Base-by-base conservation (phyloP, 129 eudicot species). In the Flaveria ramosissima region DNA sequence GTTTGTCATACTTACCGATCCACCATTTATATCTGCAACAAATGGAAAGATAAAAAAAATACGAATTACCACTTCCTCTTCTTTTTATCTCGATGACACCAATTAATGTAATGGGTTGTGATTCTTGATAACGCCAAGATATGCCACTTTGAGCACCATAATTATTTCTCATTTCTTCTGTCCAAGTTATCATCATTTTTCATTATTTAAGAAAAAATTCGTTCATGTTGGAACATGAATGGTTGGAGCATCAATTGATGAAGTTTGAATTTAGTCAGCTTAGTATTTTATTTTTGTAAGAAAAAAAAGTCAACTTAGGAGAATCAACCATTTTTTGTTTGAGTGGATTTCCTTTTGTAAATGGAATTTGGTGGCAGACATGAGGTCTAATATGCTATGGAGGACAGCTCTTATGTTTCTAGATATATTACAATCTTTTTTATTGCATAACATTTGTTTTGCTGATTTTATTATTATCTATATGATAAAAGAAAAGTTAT, bases 341-440 rank as follows among this genome's bases (percentile, higher is more conserved):
- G 13, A 46, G 82, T 78, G 82, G 63, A 78, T 78, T 56, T 70
- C 52, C 76, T 57, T 78, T 4, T 74, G 46, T 57, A 70, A 78
- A 78, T 70, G 71, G 76, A 36, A n/a, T 45, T 78, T 60, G 70
- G 76, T 78, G 81, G 76, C 82, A 20, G 76, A 78, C 76, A 78
- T 24, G 36, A 45, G 59, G 45, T 50, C 55, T 61, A 70, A 59
- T 43, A 59, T 57, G 15, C 41, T 24, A 41, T 78, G 68, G 70
- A 69, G 47, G 50, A 78, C 76, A 78, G 70, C 76, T 70, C 59
- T 56, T 50, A 75, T 21, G 64, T 63, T 63, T 75, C 52, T 64
- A 75, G 36, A 76, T 30, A 16, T n/a, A 8, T 16, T 16, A 8
- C 48, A 30, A 52, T 30, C 50, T 16, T 50, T 51, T 17, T 30